These are phyloP conservation scores for Turnera subulata DNA, from an alignment of 345 rosid species.

Conservation along the genomic window DNA sequence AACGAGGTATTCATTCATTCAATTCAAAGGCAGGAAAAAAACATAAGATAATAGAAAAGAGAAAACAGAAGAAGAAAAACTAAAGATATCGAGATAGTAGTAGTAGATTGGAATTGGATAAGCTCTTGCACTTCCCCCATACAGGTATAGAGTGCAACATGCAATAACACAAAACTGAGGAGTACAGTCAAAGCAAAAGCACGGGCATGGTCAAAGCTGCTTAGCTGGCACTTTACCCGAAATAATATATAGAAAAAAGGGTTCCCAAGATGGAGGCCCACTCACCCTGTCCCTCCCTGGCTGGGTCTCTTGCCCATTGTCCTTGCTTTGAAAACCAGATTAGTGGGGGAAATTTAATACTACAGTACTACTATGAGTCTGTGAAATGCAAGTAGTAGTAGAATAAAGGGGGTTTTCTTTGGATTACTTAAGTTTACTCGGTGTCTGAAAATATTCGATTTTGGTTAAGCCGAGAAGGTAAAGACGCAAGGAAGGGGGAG, in stretches of 20 bases:
- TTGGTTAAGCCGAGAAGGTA: slow-evolving; percentile 2
- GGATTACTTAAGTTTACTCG: neutral
- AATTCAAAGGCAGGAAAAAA: no score
- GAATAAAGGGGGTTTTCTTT: neutral
- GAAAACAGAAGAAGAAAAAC: no score
- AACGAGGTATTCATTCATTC: no score
- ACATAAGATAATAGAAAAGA: no score
- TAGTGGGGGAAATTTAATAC: neutral
- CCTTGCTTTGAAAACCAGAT: neutral
- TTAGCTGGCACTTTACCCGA: slow-evolving; percentile 42
- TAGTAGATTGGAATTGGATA: no score
- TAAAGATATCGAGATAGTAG: no score
- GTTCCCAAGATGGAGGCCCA: slow-evolving; percentile 13
- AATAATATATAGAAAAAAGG: slow-evolving; percentile 1
- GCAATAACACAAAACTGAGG: slow-evolving; percentile 8
- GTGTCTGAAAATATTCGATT: neutral
- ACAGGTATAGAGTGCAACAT: neutral
- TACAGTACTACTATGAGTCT: no score
- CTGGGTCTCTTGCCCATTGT: no score
- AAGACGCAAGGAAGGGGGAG: neutral
- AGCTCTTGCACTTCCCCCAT: neutral
- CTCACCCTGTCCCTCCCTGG: no score
- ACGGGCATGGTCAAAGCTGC: slow-evolving; percentile 41
- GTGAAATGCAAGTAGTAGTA: no score
- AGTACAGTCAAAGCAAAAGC: slow-evolving; percentile 27